Evolutionary conservation across 2,329 filamentous ascomycete genomes (phyloP).

Genomic region (Blumeriella jaapii): DNA sequence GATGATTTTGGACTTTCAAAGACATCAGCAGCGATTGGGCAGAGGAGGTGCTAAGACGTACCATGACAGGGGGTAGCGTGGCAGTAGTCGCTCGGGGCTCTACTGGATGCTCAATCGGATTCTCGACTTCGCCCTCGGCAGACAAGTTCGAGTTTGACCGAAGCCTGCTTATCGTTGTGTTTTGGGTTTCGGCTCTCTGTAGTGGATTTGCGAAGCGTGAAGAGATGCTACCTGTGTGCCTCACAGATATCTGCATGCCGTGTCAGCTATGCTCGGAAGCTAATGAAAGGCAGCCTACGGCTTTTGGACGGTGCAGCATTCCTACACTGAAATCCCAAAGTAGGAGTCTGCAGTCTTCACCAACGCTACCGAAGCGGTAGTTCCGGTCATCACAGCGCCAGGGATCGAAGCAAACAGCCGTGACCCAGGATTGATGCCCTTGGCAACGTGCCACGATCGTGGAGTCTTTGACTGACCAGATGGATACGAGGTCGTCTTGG

Average conservation of each 20-base stretch:
- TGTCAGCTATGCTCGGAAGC: conserved; percentile 15
- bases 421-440: conserved; percentile 93
- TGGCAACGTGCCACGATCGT: conserved; percentile 84
- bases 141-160: conserved; percentile 62
- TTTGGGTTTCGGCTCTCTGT: conserved; percentile 50
- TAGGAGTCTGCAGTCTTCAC: conserved; percentile 81
- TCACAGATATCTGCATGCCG: conserved; percentile 36
- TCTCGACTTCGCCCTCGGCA: conserved; percentile 39
- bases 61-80: conserved; percentile 82
- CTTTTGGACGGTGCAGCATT: conserved; percentile 87
- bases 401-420: conserved; percentile 84
- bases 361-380: conserved; percentile 92
- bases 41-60: conserved; percentile 30
- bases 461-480: conserved; percentile 81
- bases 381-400: conserved; percentile 95
- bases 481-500: conserved; percentile 90
- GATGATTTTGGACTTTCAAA: conserved; percentile 59
- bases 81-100: conserved; percentile 76
- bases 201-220: conserved; percentile 37
- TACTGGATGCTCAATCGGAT: conserved; percentile 62
- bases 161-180: conserved; percentile 45
- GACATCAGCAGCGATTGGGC: conserved; percentile 16
- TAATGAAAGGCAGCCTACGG: conserved; percentile 39
- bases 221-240: conserved; percentile 40
- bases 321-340: conserved; percentile 97